Conservation (phyloP, 176 grass and related monocot species). For the Tuctoria greenei region DNA sequence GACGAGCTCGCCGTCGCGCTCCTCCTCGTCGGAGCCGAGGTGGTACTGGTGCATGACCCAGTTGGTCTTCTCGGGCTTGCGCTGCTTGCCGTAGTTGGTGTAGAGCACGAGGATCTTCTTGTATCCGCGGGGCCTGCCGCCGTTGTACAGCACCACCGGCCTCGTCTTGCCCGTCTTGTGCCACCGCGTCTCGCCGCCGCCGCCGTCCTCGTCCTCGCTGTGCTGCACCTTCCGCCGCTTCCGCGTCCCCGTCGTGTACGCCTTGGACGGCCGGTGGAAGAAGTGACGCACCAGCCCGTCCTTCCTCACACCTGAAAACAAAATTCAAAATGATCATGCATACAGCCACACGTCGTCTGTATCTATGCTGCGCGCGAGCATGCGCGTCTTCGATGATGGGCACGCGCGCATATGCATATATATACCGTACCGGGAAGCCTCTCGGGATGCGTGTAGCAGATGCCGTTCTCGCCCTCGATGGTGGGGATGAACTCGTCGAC, state of each 20-base stretch:
- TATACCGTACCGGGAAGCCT: slow-evolving; percentile 58
- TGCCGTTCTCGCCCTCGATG: slow-evolving; percentile 73
- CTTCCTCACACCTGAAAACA: slow-evolving; percentile 53
- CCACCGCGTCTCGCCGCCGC: slow-evolving; percentile 86
- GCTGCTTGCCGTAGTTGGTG: slow-evolving; percentile 88
- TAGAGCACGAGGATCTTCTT: slow-evolving; percentile 98
- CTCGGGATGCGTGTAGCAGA: slow-evolving; percentile 91
- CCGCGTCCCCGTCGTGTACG: slow-evolving; percentile 86
- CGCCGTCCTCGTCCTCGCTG: slow-evolving; percentile 59
- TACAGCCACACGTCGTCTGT: too few relatives aligned
- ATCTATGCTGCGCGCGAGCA: too few relatives aligned
- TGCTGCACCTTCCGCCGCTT: slow-evolving; percentile 86
- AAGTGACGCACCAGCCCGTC: slow-evolving; percentile 83
- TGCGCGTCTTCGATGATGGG: neutral
- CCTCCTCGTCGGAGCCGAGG: slow-evolving; percentile 78
- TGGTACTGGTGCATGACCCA: slow-evolving; percentile 99
- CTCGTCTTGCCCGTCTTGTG: slow-evolving; percentile 93
- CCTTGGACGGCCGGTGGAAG: slow-evolving; percentile 86
- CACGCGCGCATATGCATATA: too few relatives aligned
- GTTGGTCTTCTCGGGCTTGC: slow-evolving; percentile 87
- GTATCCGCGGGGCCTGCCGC: slow-evolving; percentile 53
- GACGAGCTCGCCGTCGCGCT: slow-evolving; percentile 87
- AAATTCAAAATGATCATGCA: too few relatives aligned
- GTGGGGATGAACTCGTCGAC: slow-evolving; percentile 90
- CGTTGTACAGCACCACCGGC: slow-evolving; percentile 47